phyloP scores from a whole-genome alignment of 2,329 filamentous ascomycete species.

The Neonectria faginata region DNA sequence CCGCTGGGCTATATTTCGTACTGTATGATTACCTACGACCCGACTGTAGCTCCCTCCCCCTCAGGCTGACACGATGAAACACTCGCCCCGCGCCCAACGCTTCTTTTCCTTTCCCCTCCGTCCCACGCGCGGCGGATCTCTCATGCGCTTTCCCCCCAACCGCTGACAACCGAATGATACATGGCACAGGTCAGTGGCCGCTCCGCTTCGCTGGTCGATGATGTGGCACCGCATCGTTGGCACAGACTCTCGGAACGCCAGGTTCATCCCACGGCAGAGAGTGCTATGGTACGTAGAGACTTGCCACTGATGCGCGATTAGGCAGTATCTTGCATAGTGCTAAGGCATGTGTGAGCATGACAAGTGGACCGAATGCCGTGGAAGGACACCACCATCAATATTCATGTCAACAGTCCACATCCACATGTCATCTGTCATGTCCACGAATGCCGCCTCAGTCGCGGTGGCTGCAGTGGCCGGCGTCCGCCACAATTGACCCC shows the following conservation, averaged over 20 bases:
- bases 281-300: background rate
- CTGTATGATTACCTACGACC: background rate
- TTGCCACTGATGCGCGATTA: conserved; percentile 1
- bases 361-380: background rate
- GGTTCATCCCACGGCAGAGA: background rate
- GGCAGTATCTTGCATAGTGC: background rate
- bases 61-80: conserved; percentile 16
- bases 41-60: background rate
- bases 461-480: background rate
- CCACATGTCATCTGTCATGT: no score
- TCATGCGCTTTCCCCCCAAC: conserved; percentile 13
- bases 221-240: conserved; percentile 44
- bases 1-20: background rate
- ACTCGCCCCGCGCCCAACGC: conserved; percentile 6
- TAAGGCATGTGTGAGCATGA: background rate
- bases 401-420: no score
- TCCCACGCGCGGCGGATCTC: conserved; percentile 10
- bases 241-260: conserved; percentile 10
- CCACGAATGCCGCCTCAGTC: no score
- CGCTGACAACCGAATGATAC: conserved; percentile 22
- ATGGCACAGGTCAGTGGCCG: conserved; percentile 22
- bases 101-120: background rate
- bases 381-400: no score
- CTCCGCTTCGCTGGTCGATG: conserved; percentile 29
- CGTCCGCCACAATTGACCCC: conserved; percentile 6